Evolutionary conservation across 2,329 filamentous ascomycete species (phyloP), one percentile per base, ranked within the genome.

Genomic region (Aspergillus sp.): DNA sequence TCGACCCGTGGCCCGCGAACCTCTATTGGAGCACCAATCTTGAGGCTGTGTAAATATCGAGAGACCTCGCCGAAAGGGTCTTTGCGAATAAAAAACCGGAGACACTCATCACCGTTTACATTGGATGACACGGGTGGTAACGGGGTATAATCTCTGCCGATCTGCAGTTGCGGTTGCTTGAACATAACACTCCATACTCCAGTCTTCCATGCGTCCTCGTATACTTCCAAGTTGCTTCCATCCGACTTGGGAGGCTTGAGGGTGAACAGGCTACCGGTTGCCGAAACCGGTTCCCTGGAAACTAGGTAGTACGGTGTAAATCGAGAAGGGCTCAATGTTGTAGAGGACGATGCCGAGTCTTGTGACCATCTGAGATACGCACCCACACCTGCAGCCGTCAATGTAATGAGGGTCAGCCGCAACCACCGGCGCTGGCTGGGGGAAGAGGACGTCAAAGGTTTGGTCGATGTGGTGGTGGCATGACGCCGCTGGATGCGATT

Each of bases 121-220:
- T 68, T 68, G 15, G 66, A 60, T 2, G 69, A 68, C 17, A 65
- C 69, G 43, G 67, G 62, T 5, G 72, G 94, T 0, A 99, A 81
- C 0, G 94, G 93, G 4, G 95, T 98, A 77, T 99, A 99, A 61
- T 92, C 89, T 64, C 95, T 82, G 48, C 92, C 91, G 69, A 99
- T 96, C 78, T 97, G 93, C 60, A 98, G 80, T 75, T 97, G 89
- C 2, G 95, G 95, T 79, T 98, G 95, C 79, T 96, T 97, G 72
- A 97, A 88, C 80, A 97, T 91, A 38, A 98, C 89, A 65, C 90
- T 93, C 90, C 92, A 96, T 47, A 96, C 83, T 4, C 91, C 90
- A 59, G 85, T 82, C 48, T 77, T 76, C 85, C 87, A 89, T 25
- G 82, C 82, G 11, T 78, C 68, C 4, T 75, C 70, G 60, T 84